Conservation (phyloP, 768 basidiomycete genomes). For the Russula vinacea region DNA sequence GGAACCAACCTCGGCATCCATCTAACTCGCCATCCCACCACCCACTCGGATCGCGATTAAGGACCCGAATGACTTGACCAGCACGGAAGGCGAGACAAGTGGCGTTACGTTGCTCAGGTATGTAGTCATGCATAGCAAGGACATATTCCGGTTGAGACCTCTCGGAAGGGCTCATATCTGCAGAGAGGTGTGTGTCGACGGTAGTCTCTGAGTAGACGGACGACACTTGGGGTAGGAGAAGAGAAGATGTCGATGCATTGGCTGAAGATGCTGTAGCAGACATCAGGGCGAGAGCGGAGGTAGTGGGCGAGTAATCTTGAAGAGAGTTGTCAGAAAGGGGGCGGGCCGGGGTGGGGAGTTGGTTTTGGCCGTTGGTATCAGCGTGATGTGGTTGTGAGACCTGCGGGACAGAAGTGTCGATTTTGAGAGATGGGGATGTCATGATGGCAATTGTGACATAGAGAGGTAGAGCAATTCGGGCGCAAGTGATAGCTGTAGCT, state of each 20-base stretch:
- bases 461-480: conserved; percentile 23
- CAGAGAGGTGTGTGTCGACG: conserved; percentile 24
- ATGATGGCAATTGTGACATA: conserved; percentile 30
- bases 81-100: conserved; percentile 87
- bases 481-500: conserved; percentile 7
- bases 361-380: conserved; percentile 21
- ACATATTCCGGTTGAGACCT: conserved; percentile 61
- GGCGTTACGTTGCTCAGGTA: conserved; percentile 62
- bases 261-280: conserved; percentile 27
- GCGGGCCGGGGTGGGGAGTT: conserved; percentile 15
- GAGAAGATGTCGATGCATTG: conserved; percentile 32
- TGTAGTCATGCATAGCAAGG: conserved; percentile 89
- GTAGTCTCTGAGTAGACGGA: conserved; percentile 32
- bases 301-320: conserved; percentile 23
- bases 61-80: conserved; percentile 89
- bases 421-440: conserved; percentile 35
- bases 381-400: conserved; percentile 30
- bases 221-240: conserved; percentile 32
- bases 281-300: conserved; percentile 24
- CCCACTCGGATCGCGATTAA: conserved; percentile 80
- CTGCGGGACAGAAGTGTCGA: conserved; percentile 36
- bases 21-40: conserved; percentile 99
- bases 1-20: conserved; percentile 92
- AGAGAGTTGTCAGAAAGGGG: conserved; percentile 26
- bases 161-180: conserved; percentile 23